Evolutionary conservation across 176 grass and related monocot genomes (phyloP), one percentile per base, ranked within the genome.

Genomic region (Cymbopogon citratus): DNA sequence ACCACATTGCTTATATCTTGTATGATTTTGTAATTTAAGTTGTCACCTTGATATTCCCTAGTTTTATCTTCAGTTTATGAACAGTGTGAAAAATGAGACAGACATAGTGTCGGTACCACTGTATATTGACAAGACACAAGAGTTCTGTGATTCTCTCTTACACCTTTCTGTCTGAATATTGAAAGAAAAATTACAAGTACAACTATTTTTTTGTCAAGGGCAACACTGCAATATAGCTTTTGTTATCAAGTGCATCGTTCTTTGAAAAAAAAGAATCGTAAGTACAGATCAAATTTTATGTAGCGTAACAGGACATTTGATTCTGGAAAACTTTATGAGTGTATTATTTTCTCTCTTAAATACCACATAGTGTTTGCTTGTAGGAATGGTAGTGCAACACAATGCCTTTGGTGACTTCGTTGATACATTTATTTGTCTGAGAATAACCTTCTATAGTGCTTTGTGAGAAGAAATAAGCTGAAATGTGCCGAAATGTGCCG

Each of bases 281-380:
- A 74, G 19, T 38, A 63, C 34, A 46, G 16, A 62, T 70, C 39
- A 84, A 75, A 41, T 76, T 31, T 18, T 12, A 43, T 45, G 12
- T 31, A 71, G 38, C n/a, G 0, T 23, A 15, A 62, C 28, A 15
- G 27, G 44, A n/a, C 35, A 78, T 78, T 78, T 79, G 66, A 16
- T 52, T 51, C 24, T 76, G 51, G 12, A 63, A 84, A 74, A 23
- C 16, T 63, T 44, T 61, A 85, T 69, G 31, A 45, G 63, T 46
- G 63, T 63, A 15, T 69, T 68, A 69, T 9, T 71, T 52, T 67
- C 13, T 68, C 34, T 79, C 27, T 26, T 28, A 36, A 84, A 36
- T 49, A 69, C 33, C 33, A 52, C 28, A 38, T 64, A 13, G 21
- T 75, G 26, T 46, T 64, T 72, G 18, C n/a, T 27, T n/a, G 9